phyloP scores from a whole-genome alignment of 352 stramenopile species.

The Phytophthora sansomeana region DNA sequence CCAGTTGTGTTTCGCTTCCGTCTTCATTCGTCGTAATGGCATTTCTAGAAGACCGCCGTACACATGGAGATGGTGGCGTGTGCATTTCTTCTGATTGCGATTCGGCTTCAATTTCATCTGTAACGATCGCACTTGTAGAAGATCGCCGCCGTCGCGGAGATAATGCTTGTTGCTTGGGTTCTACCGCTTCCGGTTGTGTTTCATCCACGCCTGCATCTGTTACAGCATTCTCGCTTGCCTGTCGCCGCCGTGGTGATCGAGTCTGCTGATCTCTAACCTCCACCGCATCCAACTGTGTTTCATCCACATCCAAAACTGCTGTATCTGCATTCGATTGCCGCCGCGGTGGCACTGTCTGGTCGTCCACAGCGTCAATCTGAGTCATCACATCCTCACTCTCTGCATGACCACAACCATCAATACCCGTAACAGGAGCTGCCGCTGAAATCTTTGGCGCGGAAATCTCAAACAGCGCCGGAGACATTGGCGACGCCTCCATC shows the following conservation, averaged over 20 bases:
- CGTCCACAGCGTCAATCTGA: neutral
- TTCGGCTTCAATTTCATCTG: neutral
- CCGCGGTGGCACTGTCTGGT: conserved; percentile 5
- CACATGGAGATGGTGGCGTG: neutral
- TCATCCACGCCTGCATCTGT: neutral
- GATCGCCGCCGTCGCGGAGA: conserved; percentile 8
- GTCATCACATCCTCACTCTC: conserved; percentile 2
- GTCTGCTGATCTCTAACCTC: neutral
- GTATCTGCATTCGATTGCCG: neutral
- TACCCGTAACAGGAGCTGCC: neutral
- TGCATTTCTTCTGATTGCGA: neutral
- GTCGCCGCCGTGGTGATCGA: neutral
- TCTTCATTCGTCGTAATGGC: neutral
- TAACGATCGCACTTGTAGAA: neutral
- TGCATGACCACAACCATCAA: neutral
- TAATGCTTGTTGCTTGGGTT: neutral
- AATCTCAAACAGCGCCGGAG: conserved; percentile 41
- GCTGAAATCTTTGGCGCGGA: conserved; percentile 1
- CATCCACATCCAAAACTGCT: neutral
- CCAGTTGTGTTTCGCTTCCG: neutral
- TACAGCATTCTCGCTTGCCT: neutral
- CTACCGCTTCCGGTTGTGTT: neutral
- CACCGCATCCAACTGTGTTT: neutral
- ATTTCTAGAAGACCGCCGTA: neutral
- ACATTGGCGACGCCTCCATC: conserved; percentile 22